phyloP scores from a whole-genome alignment of 306 rosid species.

The Lotus japonicus region DNA sequence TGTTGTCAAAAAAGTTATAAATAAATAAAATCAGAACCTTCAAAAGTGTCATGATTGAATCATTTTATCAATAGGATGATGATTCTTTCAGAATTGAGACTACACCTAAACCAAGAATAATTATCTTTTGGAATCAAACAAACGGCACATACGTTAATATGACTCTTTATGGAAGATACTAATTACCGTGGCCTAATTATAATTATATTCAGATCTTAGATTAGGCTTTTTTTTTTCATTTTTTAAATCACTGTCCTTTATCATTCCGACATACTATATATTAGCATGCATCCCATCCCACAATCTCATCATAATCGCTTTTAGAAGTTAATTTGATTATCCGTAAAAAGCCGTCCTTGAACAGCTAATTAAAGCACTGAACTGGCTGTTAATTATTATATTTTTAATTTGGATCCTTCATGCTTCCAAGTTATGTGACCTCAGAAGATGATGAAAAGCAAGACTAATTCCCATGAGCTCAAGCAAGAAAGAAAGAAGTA shows the following conservation, averaged over 20 bases:
- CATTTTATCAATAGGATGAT: slow-evolving; percentile 19
- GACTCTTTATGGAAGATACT: slow-evolving; percentile 24
- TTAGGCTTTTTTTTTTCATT: slow-evolving; percentile 29
- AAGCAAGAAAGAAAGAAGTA: slow-evolving; percentile 14
- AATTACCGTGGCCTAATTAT: neutral
- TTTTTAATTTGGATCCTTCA: neutral
- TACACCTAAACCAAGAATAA: slow-evolving; percentile 7
- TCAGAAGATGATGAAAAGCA: slow-evolving; percentile 35
- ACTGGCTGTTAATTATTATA: slow-evolving; percentile 18
- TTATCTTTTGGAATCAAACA: slow-evolving; percentile 45
- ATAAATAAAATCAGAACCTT: slow-evolving; percentile 20
- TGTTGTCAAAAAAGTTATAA: neutral
- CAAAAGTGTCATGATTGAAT: slow-evolving; percentile 37
- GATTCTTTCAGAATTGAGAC: slow-evolving; percentile 19
- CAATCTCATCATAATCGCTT: slow-evolving; percentile 43
- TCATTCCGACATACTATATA: slow-evolving; percentile 51
- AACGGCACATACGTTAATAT: slow-evolving; percentile 24
- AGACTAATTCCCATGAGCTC: slow-evolving; percentile 19
- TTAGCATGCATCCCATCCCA: slow-evolving; percentile 37
- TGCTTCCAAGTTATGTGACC: slow-evolving; percentile 26
- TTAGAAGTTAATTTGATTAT: slow-evolving; percentile 32
- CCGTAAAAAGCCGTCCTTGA: slow-evolving; percentile 13
- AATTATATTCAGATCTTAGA: neutral
- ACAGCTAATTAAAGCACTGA: neutral
- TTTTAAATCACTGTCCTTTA: slow-evolving; percentile 37